These are phyloP conservation scores for Wickerhamia fluorescens DNA, from an alignment of 805 yeast genomes.

Conservation along the genomic window DNA sequence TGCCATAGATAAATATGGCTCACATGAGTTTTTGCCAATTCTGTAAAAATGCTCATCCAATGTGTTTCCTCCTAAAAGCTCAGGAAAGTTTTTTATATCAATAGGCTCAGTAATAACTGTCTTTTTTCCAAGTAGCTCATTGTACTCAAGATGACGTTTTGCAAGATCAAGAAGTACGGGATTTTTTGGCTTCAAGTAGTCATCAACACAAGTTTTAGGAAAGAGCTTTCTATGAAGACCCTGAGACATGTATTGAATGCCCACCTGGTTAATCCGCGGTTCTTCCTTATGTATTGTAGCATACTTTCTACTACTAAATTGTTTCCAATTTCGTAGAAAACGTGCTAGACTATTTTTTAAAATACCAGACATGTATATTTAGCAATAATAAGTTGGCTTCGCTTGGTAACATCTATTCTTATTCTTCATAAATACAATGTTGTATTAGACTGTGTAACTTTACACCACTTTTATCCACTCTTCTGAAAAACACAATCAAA, in stretches of 20 bases:
- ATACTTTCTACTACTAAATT: too few species aligned
- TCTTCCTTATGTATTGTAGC: too few species aligned
- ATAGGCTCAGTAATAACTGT: conserved; percentile 60
- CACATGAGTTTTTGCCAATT: conserved; percentile 52
- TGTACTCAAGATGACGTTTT: conserved; percentile 48
- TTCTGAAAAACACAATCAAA: too few species aligned
- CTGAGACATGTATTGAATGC: conserved; percentile 68
- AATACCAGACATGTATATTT: too few species aligned
- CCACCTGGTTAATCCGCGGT: conserved; percentile 67
- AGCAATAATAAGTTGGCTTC: too few species aligned
- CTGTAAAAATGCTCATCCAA: conserved; percentile 82
- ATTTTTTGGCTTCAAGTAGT: conserved; percentile 21
- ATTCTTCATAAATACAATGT: too few species aligned
- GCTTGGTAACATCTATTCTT: too few species aligned
- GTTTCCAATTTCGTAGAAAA: too few species aligned
- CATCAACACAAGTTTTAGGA: conserved; percentile 28
- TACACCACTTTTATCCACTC: too few species aligned
- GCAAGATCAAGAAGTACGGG: conserved; percentile 42
- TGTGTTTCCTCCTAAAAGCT: conserved; percentile 55
- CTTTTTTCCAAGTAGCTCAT: conserved; percentile 68
- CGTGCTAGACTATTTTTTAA: too few species aligned
- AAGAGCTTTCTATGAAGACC: conserved; percentile 57
- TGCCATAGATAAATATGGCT: conserved; percentile 53
- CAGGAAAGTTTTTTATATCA: conserved; percentile 51
- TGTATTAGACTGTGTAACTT: too few species aligned